phyloP scores from a whole-genome alignment of 805 yeast genomes.

The Zygoascus bituminiphila region DNA sequence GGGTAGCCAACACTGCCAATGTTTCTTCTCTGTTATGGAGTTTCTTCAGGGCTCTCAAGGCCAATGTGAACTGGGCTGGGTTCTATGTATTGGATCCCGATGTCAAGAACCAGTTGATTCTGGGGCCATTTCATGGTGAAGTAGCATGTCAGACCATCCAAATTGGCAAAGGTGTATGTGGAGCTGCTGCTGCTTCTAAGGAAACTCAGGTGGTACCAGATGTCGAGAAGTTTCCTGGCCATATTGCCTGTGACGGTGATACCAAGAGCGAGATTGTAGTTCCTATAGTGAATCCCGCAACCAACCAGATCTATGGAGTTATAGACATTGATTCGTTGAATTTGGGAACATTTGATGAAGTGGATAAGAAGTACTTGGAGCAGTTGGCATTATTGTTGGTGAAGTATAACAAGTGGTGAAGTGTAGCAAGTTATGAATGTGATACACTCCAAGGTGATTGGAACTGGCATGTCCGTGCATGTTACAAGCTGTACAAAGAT shows the following conservation, averaged over 20 bases:
- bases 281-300: conserved; percentile 49
- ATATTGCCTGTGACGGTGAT: conserved; percentile 95
- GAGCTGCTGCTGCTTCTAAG: conserved; percentile 57
- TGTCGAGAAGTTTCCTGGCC: conserved; percentile 78
- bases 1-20: conserved; percentile 87
- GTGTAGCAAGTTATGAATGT: too few relatives aligned
- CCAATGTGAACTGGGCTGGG: conserved; percentile 84
- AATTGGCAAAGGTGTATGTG: conserved; percentile 87
- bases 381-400: conserved; percentile 46
- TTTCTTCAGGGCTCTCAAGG: conserved; percentile 55
- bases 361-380: conserved; percentile 55
- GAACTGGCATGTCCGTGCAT: too few relatives aligned
- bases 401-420: conserved; percentile 47
- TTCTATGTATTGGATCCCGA: conserved; percentile 54
- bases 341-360: conserved; percentile 54
- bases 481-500: too few relatives aligned
- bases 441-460: too few relatives aligned
- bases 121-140: conserved; percentile 95
- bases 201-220: conserved; percentile 68
- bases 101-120: conserved; percentile 39
- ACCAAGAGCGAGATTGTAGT: conserved; percentile 91
- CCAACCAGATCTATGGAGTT: conserved; percentile 55
- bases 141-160: conserved; percentile 86
- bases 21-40: conserved; percentile 85
- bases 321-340: conserved; percentile 77